Evolutionary conservation across 768 basidiomycete species (phyloP).

Genomic region (Lactarius deliciosus): DNA sequence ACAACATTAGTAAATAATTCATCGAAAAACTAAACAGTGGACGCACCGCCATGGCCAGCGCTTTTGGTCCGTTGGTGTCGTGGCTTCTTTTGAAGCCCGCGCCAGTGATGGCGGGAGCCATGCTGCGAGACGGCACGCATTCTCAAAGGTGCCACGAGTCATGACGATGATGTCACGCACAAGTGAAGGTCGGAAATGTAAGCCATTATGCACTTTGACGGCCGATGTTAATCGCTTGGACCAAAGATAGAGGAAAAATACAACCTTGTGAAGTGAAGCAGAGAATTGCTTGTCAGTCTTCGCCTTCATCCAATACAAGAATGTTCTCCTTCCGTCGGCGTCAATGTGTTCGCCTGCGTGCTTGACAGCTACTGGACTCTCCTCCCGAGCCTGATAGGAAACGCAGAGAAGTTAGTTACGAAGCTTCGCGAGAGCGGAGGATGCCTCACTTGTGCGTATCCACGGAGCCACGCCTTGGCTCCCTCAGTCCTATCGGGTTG

Average conservation of each 20-base stretch:
- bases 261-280: constrained; percentile 74
- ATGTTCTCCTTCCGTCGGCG: constrained; percentile 46
- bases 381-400: constrained; percentile 54
- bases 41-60: constrained; percentile 59
- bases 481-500: constrained; percentile 38
- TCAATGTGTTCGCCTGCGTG: constrained; percentile 47
- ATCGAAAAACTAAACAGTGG: constrained; percentile 13
- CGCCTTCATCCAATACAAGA: constrained; percentile 81
- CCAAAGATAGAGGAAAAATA: not conserved
- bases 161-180: constrained; percentile 43
- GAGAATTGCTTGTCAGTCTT: constrained; percentile 64
- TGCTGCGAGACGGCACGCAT: constrained; percentile 41
- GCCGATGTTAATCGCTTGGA: not conserved
- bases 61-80: constrained; percentile 43
- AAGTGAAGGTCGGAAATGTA: constrained; percentile 80
- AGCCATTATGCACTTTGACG: constrained; percentile 63
- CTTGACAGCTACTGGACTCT: constrained; percentile 70
- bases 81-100: constrained; percentile 51
- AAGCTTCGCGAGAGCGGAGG: not conserved
- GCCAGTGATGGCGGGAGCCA: constrained; percentile 52
- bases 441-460: constrained; percentile 32
- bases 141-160: constrained; percentile 15
- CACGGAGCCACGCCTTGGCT: constrained; percentile 36
- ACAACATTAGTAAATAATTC: not conserved
- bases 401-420: not conserved